Conservation (phyloP, 805 yeast genomes). For the Pichia insulana region DNA sequence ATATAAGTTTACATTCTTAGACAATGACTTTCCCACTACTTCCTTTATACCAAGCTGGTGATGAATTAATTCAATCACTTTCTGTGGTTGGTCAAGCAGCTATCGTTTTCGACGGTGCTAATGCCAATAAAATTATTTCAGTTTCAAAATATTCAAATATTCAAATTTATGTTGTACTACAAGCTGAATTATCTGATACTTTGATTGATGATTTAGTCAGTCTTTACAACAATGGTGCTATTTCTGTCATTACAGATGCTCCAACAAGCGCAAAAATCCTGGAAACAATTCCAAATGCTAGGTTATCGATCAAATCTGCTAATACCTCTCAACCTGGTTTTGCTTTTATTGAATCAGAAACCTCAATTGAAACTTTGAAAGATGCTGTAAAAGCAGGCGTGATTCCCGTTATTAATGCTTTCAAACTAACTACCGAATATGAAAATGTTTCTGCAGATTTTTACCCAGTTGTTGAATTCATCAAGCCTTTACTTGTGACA, state of each 20-base stretch:
- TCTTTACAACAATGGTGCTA: slow-evolving; percentile 26
- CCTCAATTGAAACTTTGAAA: slow-evolving; percentile 2
- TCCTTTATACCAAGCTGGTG: slow-evolving; percentile 19
- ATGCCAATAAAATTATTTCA: slow-evolving; percentile 12
- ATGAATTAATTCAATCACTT: slow-evolving; percentile 11
- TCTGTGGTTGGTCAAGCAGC: slow-evolving; percentile 25
- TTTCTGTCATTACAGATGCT: slow-evolving; percentile 19
- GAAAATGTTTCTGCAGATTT: slow-evolving; percentile 26
- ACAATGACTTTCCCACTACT: slow-evolving; percentile 29
- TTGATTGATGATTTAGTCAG: slow-evolving; percentile 16
- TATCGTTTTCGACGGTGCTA: slow-evolving; percentile 13
- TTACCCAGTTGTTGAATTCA: slow-evolving; percentile 26
- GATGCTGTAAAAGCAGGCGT: slow-evolving; percentile 23
- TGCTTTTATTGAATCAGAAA: background rate
- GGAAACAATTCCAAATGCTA: slow-evolving; percentile 27
- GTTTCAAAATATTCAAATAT: slow-evolving; percentile 10
- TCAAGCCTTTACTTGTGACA: slow-evolving; percentile 50
- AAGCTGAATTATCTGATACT: slow-evolving; percentile 13
- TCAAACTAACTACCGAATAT: slow-evolving; percentile 28
- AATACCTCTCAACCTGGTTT: slow-evolving; percentile 3
- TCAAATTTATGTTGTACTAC: slow-evolving; percentile 20
- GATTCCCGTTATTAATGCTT: slow-evolving; percentile 27
- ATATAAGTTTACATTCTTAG: background rate
- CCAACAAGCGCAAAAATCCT: slow-evolving; percentile 15
- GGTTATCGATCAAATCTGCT: slow-evolving; percentile 15